Base-by-base conservation (phyloP, 176 grass and related monocot species). In the Avena atlantica region DNA sequence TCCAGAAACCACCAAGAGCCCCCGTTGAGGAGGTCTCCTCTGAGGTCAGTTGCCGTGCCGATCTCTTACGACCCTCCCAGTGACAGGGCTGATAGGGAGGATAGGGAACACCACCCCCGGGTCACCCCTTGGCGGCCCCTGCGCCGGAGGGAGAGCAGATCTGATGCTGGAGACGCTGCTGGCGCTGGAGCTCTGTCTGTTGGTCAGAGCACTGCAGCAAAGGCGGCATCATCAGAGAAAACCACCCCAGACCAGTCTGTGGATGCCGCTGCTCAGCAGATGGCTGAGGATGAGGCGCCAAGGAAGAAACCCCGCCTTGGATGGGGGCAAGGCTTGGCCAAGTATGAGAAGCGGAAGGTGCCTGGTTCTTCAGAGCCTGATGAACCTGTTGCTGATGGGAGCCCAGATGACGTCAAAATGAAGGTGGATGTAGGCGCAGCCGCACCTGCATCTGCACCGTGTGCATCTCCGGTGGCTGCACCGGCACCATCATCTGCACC, bases 271-370 rank as follows among this genome's bases (percentile, higher is more conserved):
- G 34, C 84, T 82, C 74, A 85, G 66, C 86, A 85, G 9, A 81
- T 63, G 58, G 55, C 84, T 3, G 86, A 95, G 14, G 96, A 95
- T 8, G 93, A 91, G 74, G 78, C 85, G 2, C 89, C 83, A 29
- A 87, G 87, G 77, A 98, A 98, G 93, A 98, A 94, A 79, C 81
- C 96, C 0, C 90, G 96, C 56, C 92, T 98, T 70, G 96, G 96
- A 58, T 98, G 96, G 96, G 96, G 96, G 14, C 96, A 98, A 86
- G 96, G 96, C 66, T 85, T 98, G 84, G 96, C 96, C 36, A 98
- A 96, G 40, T 96, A 98, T 84, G 96, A 98, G 89, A 98, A 94
- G 84, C 96, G 89, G 64, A 96, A 98, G 88, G 91, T 93, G 5
- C 87, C 92, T 70, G 90, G 85, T 12, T 88, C 90, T 58, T 4